Percentiles rank a stretch among this genome's conserved stretches.
Evolutionary conservation across 306 rosid genomes (phyloP).

Genomic region (Gastrolobium villosum): DNA sequence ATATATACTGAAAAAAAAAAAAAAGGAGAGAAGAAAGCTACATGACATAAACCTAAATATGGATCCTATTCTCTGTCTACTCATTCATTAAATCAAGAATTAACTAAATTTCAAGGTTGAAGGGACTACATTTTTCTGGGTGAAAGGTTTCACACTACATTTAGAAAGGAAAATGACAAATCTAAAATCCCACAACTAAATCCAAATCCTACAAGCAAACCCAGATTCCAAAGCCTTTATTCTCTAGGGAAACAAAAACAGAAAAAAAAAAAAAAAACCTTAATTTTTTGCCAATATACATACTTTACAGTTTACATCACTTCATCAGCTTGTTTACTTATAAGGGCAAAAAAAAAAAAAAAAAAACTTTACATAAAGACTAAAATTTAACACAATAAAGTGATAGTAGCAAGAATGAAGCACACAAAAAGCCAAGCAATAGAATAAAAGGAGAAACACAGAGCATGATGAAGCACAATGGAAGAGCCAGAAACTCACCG

Average conservation of each 20-base stretch:
- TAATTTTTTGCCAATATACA: slow-evolving; percentile 40
- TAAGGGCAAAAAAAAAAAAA: not conserved
- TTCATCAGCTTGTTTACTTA: slow-evolving; percentile 41
- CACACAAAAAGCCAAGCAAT: slow-evolving; percentile 11
- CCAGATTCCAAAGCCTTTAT: slow-evolving; percentile 58
- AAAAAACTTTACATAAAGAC: slow-evolving; percentile 19
- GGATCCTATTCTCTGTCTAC: slow-evolving; percentile 29
- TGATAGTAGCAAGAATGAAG: slow-evolving; percentile 30
- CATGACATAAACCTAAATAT: slow-evolving; percentile 41
- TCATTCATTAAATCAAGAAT: slow-evolving; percentile 42
- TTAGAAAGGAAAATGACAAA: slow-evolving; percentile 39
- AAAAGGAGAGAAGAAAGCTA: not conserved
- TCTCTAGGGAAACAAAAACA: slow-evolving; percentile 11
- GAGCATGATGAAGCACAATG: slow-evolving; percentile 33
- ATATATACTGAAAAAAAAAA: slow-evolving; percentile 35
- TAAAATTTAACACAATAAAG: slow-evolving; percentile 45
- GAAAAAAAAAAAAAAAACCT: not conserved
- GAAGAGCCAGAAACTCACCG: slow-evolving; percentile 59
- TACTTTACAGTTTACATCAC: slow-evolving; percentile 42
- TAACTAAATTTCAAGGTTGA: slow-evolving; percentile 23
- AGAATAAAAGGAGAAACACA: slow-evolving; percentile 4
- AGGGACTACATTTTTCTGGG: slow-evolving; percentile 38
- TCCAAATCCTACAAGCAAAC: slow-evolving; percentile 44
- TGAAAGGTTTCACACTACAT: slow-evolving; percentile 14
- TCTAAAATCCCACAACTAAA: slow-evolving; percentile 39